Conservation (phyloP, 2,329 filamentous ascomycete genomes). For the Blastomyces parvus region DNA sequence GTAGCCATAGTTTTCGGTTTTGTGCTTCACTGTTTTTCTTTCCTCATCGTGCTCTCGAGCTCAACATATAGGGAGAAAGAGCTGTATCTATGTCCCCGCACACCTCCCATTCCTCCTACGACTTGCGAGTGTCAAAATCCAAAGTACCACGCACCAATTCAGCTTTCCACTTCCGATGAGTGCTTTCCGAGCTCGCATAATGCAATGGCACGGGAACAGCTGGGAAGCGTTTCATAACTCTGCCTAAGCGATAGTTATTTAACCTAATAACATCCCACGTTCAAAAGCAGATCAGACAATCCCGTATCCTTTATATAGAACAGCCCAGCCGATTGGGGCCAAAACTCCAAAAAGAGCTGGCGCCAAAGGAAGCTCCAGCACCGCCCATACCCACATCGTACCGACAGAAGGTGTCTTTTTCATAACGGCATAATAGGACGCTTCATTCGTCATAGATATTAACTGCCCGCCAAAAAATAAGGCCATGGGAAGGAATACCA, state of each 20-base stretch:
- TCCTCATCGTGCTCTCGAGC: background rate
- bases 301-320: slow-evolving; percentile 46
- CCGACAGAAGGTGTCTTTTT: slow-evolving; percentile 83
- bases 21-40: background rate
- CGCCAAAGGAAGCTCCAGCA: slow-evolving; percentile 70
- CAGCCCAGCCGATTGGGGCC: slow-evolving; percentile 43
- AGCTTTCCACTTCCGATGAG: background rate
- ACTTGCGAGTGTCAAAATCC: background rate
- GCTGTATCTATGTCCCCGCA: background rate
- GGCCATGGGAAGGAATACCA: slow-evolving; percentile 28
- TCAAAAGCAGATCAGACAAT: slow-evolving; percentile 27
- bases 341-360: slow-evolving; percentile 52
- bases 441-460: slow-evolving; percentile 68
- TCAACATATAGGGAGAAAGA: background rate
- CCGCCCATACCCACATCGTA: slow-evolving; percentile 85
- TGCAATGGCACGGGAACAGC: background rate
- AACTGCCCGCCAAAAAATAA: slow-evolving; percentile 60
- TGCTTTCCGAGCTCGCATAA: background rate
- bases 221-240: background rate
- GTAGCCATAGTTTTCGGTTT: background rate
- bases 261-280: background rate
- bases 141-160: background rate
- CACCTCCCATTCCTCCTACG: background rate
- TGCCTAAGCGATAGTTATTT: background rate
- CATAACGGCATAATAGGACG: slow-evolving; percentile 80